Percentiles rank a stretch among this genome's conserved stretches.
Conservation (phyloP, 306 rosid species). For the Glycine soja region DNA sequence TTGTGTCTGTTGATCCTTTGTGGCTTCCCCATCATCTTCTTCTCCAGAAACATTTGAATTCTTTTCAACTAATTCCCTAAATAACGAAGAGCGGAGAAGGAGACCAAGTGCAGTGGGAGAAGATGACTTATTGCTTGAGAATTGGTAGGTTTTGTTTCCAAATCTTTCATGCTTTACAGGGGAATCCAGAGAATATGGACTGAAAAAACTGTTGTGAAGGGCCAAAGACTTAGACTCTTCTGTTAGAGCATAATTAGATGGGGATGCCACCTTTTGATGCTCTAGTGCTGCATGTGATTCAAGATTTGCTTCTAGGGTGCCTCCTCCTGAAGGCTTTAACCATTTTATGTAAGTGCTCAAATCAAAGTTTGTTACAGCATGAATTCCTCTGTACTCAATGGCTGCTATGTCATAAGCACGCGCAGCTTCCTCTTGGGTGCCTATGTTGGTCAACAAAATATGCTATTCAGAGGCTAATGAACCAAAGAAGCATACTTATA, state of each 20-base stretch:
- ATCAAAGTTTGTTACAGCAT: slow-evolving; percentile 92
- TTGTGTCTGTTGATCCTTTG: slow-evolving; percentile 47
- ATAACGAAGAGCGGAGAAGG: slow-evolving; percentile 72
- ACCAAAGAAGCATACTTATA: neutral
- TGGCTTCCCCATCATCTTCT: slow-evolving; percentile 60
- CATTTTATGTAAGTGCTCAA: slow-evolving; percentile 81
- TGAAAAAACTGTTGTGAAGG: slow-evolving; percentile 48
- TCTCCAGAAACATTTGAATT: slow-evolving; percentile 61
- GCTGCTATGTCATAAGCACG: slow-evolving; percentile 92
- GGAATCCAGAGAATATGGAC: slow-evolving; percentile 47
- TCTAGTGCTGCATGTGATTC: slow-evolving; percentile 47
- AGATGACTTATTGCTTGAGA: slow-evolving; percentile 55
- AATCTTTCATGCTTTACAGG: slow-evolving; percentile 47
- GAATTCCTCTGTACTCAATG: slow-evolving; percentile 85
- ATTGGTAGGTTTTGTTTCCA: slow-evolving; percentile 44
- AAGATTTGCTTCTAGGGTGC: slow-evolving; percentile 27
- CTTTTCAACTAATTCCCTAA: slow-evolving; percentile 70
- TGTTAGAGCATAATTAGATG: slow-evolving; percentile 39
- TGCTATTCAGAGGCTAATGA: slow-evolving; percentile 24
- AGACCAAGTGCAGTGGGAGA: slow-evolving; percentile 82
- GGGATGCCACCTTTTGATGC: slow-evolving; percentile 44
- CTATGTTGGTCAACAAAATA: slow-evolving; percentile 45
- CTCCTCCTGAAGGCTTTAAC: slow-evolving; percentile 63
- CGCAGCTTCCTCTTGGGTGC: slow-evolving; percentile 94
- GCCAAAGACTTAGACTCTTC: slow-evolving; percentile 51